Percentiles rank a stretch among this genome's conserved stretches.
Evolutionary conservation across 2,329 filamentous ascomycete species (phyloP).

Genomic region (Calonectria ilicicola): DNA sequence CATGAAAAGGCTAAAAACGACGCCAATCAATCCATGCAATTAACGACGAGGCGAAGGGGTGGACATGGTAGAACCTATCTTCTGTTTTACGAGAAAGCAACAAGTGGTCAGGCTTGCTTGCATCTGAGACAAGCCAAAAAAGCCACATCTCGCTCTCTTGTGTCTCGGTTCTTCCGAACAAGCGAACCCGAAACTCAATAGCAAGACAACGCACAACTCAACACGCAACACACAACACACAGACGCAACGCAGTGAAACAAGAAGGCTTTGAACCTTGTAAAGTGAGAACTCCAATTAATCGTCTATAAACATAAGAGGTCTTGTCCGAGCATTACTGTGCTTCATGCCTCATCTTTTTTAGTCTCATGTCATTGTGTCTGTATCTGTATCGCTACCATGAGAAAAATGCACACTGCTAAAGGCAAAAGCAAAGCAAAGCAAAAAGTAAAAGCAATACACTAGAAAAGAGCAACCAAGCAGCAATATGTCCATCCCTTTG

Average conservation of each 20-base stretch:
- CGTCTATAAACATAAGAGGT: constrained; percentile 10
- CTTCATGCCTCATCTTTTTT: constrained; percentile 13
- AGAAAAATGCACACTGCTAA: constrained; percentile 20
- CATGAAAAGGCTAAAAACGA: background rate
- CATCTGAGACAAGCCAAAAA: no score
- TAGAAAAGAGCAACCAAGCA: constrained; percentile 8
- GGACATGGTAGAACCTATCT: background rate
- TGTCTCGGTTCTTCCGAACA: no score
- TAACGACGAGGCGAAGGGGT: background rate
- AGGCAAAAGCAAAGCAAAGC: background rate
- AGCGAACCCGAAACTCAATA: no score
- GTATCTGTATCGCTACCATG: constrained; percentile 16
- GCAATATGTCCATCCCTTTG: constrained; percentile 10
- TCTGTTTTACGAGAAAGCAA: background rate
- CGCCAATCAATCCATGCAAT: background rate
- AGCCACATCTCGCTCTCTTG: no score
- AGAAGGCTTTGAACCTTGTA: background rate
- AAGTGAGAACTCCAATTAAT: constrained; percentile 4
- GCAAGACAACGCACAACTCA: background rate
- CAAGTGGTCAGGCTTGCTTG: no score
- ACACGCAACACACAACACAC: background rate
- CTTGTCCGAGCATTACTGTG: constrained; percentile 3
- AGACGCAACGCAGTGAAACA: background rate
- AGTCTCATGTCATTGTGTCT: constrained; percentile 19
- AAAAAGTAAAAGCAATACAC: background rate